Percentiles rank a stretch among this genome's conserved stretches.
These are phyloP conservation scores for Gossypium schwendimanii DNA, from an alignment of 441 rosid species.

Conservation along the genomic window DNA sequence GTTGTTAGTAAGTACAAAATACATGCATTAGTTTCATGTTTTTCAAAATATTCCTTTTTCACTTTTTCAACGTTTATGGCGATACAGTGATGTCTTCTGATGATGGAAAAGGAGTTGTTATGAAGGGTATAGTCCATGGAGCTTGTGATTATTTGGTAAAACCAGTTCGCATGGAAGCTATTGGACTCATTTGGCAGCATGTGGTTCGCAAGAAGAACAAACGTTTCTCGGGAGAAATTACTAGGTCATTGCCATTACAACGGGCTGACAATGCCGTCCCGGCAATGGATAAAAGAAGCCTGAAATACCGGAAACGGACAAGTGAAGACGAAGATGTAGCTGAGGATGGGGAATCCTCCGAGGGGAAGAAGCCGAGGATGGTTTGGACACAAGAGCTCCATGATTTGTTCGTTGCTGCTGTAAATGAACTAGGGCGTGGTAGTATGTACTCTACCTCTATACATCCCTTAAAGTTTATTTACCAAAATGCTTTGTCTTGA, in stretches of 20 bases:
- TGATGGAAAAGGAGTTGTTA: constrained; percentile 12
- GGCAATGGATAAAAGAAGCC: neutral
- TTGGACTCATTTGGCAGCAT: constrained; percentile 33
- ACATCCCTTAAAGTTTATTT: neutral
- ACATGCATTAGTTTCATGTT: neutral
- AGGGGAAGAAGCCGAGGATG: constrained; percentile 21
- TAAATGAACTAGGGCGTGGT: constrained; percentile 18
- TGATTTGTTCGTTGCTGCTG: constrained; percentile 22
- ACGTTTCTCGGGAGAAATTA: neutral
- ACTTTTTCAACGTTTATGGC: neutral
- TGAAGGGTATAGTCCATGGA: constrained; percentile 22
- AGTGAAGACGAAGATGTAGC: constrained; percentile 1
- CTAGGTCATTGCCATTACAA: neutral
- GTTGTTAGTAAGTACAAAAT: constrained; percentile 26
- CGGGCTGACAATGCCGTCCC: neutral
- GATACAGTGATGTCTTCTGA: constrained; percentile 26
- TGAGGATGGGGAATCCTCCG: neutral
- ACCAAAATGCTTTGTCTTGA: neutral
- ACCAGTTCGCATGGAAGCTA: constrained; percentile 21
- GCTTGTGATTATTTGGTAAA: constrained; percentile 31
- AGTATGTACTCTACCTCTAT: constrained; percentile 17
- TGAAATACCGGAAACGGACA: neutral
- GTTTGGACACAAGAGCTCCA: constrained; percentile 33
- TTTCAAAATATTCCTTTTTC: neutral
- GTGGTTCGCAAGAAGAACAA: constrained; percentile 27